These are phyloP conservation scores for Colletotrichum godetiae DNA, from an alignment of 2,329 filamentous ascomycete genomes.

Conservation along the genomic window DNA sequence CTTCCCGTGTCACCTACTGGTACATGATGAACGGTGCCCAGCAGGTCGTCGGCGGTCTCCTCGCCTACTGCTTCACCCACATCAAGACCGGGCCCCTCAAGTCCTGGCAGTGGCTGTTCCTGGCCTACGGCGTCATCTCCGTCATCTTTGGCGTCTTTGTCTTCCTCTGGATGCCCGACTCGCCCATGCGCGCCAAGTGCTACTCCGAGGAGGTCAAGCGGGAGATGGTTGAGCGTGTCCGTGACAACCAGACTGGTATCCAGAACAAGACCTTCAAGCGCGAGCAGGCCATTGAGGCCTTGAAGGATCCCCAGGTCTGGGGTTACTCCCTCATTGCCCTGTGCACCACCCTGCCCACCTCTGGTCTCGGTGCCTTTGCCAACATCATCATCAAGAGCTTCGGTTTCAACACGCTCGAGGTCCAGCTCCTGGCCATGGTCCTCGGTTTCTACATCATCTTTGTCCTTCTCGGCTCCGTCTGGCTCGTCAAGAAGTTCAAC, in stretches of 20 bases:
- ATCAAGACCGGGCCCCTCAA: constrained; percentile 64
- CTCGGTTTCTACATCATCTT: constrained; percentile 79
- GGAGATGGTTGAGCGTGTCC: constrained; percentile 70
- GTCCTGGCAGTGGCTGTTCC: constrained; percentile 77
- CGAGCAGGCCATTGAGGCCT: constrained; percentile 60
- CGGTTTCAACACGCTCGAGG: constrained; percentile 73
- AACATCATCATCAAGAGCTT: constrained; percentile 81
- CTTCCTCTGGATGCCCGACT: constrained; percentile 73
- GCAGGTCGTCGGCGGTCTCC: constrained; percentile 77
- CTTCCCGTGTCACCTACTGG: constrained; percentile 76
- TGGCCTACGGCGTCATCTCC: constrained; percentile 72
- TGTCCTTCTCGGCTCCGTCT: constrained; percentile 74
- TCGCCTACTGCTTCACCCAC: constrained; percentile 72
- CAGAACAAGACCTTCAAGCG: constrained; percentile 64
- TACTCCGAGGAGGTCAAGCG: constrained; percentile 74
- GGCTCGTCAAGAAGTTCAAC: constrained; percentile 74
- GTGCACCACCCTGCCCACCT: constrained; percentile 79
- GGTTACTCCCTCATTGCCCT: constrained; percentile 74
- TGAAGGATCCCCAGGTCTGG: constrained; percentile 75
- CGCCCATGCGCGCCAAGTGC: constrained; percentile 78
- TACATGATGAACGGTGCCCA: constrained; percentile 83
- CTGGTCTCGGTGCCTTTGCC: constrained; percentile 78
- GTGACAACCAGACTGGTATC: constrained; percentile 70
- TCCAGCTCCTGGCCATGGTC: constrained; percentile 81
- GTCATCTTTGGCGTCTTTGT: constrained; percentile 75